Evolutionary conservation across 2,329 filamentous ascomycete genomes (phyloP).

Genomic region (Monosporascus sp.): DNA sequence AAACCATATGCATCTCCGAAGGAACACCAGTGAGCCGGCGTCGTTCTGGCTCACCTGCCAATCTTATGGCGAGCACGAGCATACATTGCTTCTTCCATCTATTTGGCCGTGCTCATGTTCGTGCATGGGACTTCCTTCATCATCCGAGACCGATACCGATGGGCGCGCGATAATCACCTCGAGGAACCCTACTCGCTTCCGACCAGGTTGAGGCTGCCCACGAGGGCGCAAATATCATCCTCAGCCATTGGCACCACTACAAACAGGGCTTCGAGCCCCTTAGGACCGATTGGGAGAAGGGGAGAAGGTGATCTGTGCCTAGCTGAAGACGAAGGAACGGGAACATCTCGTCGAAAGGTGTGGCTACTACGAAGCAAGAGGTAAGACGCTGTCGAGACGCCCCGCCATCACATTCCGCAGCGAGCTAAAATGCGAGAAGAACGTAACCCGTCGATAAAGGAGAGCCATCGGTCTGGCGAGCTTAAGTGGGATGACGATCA

Average conservation of each 20-base stretch:
- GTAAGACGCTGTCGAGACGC: slow-evolving; percentile 10
- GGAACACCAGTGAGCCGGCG: too few species aligned
- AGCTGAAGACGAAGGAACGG: slow-evolving; percentile 27
- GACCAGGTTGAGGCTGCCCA: slow-evolving; percentile 36
- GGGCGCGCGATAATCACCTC: slow-evolving; percentile 33
- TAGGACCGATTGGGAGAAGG: slow-evolving; percentile 19
- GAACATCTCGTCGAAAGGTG: slow-evolving; percentile 28
- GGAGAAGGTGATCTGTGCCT: slow-evolving; percentile 23
- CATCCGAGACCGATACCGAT: slow-evolving; percentile 32
- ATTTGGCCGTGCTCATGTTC: slow-evolving; percentile 27
- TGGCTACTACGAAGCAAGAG: slow-evolving; percentile 14
- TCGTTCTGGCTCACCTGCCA: too few species aligned
- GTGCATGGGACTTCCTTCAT: slow-evolving; percentile 33
- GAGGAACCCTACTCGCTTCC: not conserved
- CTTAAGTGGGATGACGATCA: slow-evolving; percentile 25
- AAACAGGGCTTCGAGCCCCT: slow-evolving; percentile 31
- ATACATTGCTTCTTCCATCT: slow-evolving; percentile 23
- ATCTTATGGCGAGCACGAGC: slow-evolving; percentile 15
- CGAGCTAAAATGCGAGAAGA: too few species aligned
- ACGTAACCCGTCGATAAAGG: too few species aligned
- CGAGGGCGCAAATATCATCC: slow-evolving; percentile 39
- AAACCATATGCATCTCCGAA: too few species aligned
- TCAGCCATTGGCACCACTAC: slow-evolving; percentile 48
- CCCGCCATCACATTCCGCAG: not conserved
- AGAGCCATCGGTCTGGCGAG: not conserved